These are phyloP conservation scores for Omphalea diandra DNA, from an alignment of 441 rosid species.

Conservation along the genomic window DNA sequence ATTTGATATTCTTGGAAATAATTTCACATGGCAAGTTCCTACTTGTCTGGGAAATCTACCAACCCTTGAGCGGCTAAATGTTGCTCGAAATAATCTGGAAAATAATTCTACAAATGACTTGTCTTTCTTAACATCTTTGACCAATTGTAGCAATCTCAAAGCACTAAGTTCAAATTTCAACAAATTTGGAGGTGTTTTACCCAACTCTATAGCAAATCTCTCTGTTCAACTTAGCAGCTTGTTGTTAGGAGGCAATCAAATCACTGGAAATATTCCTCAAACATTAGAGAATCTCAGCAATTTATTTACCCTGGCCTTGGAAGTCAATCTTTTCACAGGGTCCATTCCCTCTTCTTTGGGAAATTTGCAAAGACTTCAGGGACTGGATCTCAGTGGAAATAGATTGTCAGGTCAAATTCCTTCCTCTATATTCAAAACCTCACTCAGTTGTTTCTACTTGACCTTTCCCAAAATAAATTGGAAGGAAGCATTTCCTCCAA, in stretches of 20 bases:
- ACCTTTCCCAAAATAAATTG: too few relatives aligned
- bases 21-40: neutral
- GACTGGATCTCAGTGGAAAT: neutral
- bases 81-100: neutral
- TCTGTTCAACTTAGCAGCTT: neutral
- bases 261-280: too few relatives aligned
- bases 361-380: slow-evolving; percentile 4
- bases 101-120: neutral
- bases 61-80: neutral
- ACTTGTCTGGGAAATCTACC: neutral
- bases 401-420: slow-evolving; percentile 20
- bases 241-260: neutral
- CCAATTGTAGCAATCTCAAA: too few relatives aligned
- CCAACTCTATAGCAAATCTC: too few relatives aligned
- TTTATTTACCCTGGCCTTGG: neutral
- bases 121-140: neutral
- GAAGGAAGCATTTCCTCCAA: too few relatives aligned
- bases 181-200: neutral
- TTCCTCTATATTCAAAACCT: slow-evolving; percentile 30
- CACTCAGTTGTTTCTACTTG: neutral
- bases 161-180: neutral
- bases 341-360: neutral
- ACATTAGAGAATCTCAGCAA: neutral
- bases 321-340: neutral
- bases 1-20: too few relatives aligned